Base-by-base conservation (phyloP, 1,284 basidiomycete species). In the Exobasidium cylindrosporum region DNA sequence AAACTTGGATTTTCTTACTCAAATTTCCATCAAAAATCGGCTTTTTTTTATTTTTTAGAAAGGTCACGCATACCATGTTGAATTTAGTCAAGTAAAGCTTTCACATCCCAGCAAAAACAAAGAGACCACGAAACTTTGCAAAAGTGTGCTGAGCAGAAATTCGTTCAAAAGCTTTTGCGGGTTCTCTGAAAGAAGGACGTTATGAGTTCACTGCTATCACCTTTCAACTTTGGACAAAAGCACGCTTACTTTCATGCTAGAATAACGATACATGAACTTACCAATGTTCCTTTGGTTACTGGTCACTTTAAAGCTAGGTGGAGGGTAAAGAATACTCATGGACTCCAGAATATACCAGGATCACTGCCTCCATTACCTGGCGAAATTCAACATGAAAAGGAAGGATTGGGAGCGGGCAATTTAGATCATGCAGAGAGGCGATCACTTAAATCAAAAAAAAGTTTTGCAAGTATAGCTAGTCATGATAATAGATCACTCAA, bases 271-370 rank as follows among this genome's bases (percentile, higher is more conserved):
- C 88, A 90, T 78, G 86, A 90, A 69, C 84, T 91, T 30, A 83
- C 85, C 46, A 88, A 87, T 72, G 87, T 92, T 0, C 89, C 90
- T 0, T 85, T 90, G 64, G 86, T 91, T 54, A 81, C 82, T 44
- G 90, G 90, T 65, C 84, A 89, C 71, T 91, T 91, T 73, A 86
- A 83, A 14, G 84, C 88, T 43, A 83, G 85, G 54, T 91, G 89
- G 89, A 87, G 86, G 77, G 85, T 91, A 81, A 88, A 87, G 81
- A 83, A 86, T 67, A 85, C 86, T 0, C 66, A 76, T 58, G 64
- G 67, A 17, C 56, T 73, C 7, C 58, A 64, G 21, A 67, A 59
- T 30, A 54, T 73, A 28, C 65, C 69, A 30, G 26, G 32, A 35
- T 7, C 47, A 40, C 35, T 40, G 17, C 17, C 35, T 40, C 10